Evolutionary conservation across 495 filamentous ascomycete species (phyloP).

Genomic region (Neurospora africana): DNA sequence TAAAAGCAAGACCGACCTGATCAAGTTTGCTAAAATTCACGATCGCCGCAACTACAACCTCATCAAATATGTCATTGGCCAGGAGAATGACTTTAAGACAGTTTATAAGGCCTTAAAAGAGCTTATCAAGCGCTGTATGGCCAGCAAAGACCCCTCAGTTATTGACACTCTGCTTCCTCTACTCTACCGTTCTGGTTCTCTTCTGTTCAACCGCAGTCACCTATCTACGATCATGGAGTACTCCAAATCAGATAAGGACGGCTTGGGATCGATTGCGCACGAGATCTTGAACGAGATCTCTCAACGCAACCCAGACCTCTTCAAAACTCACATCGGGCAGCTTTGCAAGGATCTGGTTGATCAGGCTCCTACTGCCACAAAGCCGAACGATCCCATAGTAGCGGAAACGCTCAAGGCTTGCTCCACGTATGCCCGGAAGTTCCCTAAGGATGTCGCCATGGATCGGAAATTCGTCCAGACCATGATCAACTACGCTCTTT

Average conservation of each 20-base stretch:
- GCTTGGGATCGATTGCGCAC: slow-evolving; percentile 67
- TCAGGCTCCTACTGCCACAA: slow-evolving; percentile 60
- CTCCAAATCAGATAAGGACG: slow-evolving; percentile 69
- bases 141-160: slow-evolving; percentile 39
- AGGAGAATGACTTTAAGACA: slow-evolving; percentile 85
- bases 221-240: slow-evolving; percentile 81
- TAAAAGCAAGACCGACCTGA: slow-evolving; percentile 58
- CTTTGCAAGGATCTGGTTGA: slow-evolving; percentile 77
- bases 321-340: slow-evolving; percentile 85
- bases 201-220: slow-evolving; percentile 90
- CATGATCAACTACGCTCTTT: slow-evolving; percentile 66
- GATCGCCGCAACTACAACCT: slow-evolving; percentile 87
- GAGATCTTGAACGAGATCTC: slow-evolving; percentile 92
- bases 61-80: slow-evolving; percentile 70
- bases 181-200: slow-evolving; percentile 68
- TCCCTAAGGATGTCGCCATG: slow-evolving; percentile 72
- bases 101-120: slow-evolving; percentile 85
- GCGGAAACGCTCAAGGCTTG: slow-evolving; percentile 90
- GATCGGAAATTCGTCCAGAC: slow-evolving; percentile 78
- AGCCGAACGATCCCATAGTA: slow-evolving; percentile 52
- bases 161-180: slow-evolving; percentile 75
- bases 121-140: slow-evolving; percentile 67
- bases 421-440: slow-evolving; percentile 74
- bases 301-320: slow-evolving; percentile 70
- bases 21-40: slow-evolving; percentile 85